A percentile compares a stretch with the other conserved stretches of the same genome.
These are phyloP conservation scores for Kandelia obovata DNA, from an alignment of 345 rosid genomes.

Conservation along the genomic window DNA sequence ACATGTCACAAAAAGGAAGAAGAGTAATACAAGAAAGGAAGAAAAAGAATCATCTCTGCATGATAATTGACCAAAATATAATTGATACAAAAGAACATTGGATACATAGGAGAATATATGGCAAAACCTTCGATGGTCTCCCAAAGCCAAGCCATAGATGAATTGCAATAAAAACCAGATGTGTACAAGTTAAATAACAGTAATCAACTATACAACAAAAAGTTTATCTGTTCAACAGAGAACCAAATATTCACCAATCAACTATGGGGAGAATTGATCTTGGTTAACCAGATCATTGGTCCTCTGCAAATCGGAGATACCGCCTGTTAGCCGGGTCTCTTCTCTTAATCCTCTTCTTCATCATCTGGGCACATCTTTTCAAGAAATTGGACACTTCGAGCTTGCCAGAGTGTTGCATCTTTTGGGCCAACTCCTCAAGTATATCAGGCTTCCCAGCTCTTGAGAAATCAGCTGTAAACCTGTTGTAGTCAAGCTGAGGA, in stretches of 20 bases:
- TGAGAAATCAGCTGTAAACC: slow-evolving; percentile 70
- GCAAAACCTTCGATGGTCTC: too few species aligned
- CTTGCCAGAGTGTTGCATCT: slow-evolving; percentile 74
- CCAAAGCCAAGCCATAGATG: too few species aligned
- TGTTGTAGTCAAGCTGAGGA: slow-evolving; percentile 80
- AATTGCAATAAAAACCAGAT: too few species aligned
- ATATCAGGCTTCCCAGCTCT: slow-evolving; percentile 63
- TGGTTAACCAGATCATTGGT: background rate
- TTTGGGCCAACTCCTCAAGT: slow-evolving; percentile 67
- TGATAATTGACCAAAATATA: too few species aligned
- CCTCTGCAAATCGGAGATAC: background rate
- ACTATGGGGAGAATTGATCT: background rate
- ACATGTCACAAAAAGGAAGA: too few species aligned
- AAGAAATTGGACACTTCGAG: slow-evolving; percentile 61
- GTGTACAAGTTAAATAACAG: too few species aligned
- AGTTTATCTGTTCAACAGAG: background rate
- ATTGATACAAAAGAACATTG: too few species aligned
- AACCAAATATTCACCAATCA: slow-evolving; percentile 3
- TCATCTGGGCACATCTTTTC: slow-evolving; percentile 59
- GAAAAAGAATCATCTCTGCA: too few species aligned
- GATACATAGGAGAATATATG: too few species aligned
- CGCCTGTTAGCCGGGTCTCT: slow-evolving; percentile 25
- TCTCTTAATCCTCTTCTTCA: slow-evolving; percentile 46
- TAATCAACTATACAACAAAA: slow-evolving; percentile 1
- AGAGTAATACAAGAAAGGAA: too few species aligned